Conservation (phyloP, 192 early-diverging fungal genomes). For the Glomus cerebriforme region DNA sequence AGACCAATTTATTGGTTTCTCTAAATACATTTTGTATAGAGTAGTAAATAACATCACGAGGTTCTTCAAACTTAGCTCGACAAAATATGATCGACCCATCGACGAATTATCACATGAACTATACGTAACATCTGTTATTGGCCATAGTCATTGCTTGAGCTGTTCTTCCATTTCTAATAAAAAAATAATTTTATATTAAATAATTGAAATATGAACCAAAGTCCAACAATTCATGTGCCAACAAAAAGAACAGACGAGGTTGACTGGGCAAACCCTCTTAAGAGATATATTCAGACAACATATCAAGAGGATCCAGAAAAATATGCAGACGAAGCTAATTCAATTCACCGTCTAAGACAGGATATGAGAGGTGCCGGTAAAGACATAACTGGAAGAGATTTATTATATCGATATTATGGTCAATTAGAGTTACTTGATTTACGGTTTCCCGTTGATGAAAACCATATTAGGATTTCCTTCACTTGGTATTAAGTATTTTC, state of each 20-base stretch:
- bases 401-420: conserved; percentile 95
- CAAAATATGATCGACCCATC: too few relatives aligned
- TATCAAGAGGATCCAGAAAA: conserved; percentile 96
- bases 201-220: conserved; percentile 44
- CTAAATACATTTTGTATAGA: too few relatives aligned
- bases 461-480: conserved; percentile 85
- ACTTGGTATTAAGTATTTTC: conserved; percentile 68
- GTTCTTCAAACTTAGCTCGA: too few relatives aligned
- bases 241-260: conserved; percentile 89
- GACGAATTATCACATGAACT: too few relatives aligned
- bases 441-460: conserved; percentile 92
- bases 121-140: too few relatives aligned
- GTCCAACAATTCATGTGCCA: conserved; percentile 64
- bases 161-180: too few relatives aligned
- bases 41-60: too few relatives aligned
- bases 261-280: conserved; percentile 86
- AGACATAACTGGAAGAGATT: conserved; percentile 89
- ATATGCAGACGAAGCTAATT: conserved; percentile 79
- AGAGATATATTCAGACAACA: conserved; percentile 75
- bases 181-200: too few relatives aligned
- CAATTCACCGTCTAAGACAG: conserved; percentile 89
- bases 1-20: too few relatives aligned
- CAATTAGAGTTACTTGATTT: conserved; percentile 93
- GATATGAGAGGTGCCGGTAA: conserved; percentile 95
- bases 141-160: too few relatives aligned